Conservation (phyloP, 495 filamentous ascomycete genomes). For the Hypomontagnella submonticulosa region DNA sequence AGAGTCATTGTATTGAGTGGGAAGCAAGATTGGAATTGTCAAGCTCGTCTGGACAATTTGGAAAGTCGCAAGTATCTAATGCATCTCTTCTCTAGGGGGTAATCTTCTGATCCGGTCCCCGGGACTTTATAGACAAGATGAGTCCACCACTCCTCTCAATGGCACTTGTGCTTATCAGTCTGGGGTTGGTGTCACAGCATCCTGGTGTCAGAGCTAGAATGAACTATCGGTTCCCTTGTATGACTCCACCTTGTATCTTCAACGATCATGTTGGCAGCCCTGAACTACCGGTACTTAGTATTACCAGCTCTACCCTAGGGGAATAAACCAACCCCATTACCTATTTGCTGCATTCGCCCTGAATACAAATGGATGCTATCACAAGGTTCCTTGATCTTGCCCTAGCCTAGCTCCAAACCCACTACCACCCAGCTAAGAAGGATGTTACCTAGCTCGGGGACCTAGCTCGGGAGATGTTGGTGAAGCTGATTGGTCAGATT, state of each 20-base stretch:
- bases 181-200: slow-evolving; percentile 16
- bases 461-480: slow-evolving; percentile 6
- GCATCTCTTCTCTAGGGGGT: slow-evolving; percentile 5
- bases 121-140: slow-evolving; percentile 33
- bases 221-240: slow-evolving; percentile 14
- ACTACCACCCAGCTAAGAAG: slow-evolving; percentile 12
- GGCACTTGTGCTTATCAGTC: slow-evolving; percentile 34
- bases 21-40: background rate
- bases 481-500: slow-evolving; percentile 24
- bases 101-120: slow-evolving; percentile 8
- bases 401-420: slow-evolving; percentile 13
- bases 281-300: background rate
- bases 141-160: slow-evolving; percentile 15
- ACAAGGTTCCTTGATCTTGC: background rate
- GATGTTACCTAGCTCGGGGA: slow-evolving; percentile 18
- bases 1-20: slow-evolving; percentile 23
- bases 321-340: background rate
- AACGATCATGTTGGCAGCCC: background rate
- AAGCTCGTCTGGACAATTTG: slow-evolving; percentile 2
- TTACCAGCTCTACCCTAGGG: background rate
- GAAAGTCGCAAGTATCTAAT: slow-evolving; percentile 17
- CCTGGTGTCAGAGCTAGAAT: slow-evolving; percentile 4
- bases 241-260: slow-evolving; percentile 26
- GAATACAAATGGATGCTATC: no score
- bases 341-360: background rate